phyloP scores from a whole-genome alignment of 1,139 yeast species.

The Yamadazyma sp. region DNA sequence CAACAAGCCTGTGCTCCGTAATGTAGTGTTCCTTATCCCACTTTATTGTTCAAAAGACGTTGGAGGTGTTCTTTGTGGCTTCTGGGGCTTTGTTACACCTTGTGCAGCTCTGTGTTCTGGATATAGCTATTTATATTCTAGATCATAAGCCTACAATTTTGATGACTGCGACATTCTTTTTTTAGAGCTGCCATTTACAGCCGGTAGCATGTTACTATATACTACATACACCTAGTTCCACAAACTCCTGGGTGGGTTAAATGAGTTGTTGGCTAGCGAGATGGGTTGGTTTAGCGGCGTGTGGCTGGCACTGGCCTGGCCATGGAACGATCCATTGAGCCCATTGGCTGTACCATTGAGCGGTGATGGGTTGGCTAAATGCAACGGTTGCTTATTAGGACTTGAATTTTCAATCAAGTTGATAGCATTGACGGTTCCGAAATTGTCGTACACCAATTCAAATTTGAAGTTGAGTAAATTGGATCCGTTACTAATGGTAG shows the following conservation, averaged over 20 bases:
- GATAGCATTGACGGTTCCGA: constrained; percentile 46
- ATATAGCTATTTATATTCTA: too few species aligned
- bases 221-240: constrained; percentile 3
- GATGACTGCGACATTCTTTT: not conserved
- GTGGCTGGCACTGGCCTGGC: too few species aligned
- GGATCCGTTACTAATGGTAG: constrained; percentile 23
- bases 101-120: too few species aligned
- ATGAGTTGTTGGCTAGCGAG: constrained; percentile 3
- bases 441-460: constrained; percentile 48
- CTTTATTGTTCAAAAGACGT: too few species aligned
- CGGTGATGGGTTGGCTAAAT: not conserved
- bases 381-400: not conserved
- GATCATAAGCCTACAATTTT: too few species aligned
- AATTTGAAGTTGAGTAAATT: constrained; percentile 29
- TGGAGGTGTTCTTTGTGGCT: too few species aligned
- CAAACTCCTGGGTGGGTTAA: constrained; percentile 1
- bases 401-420: constrained; percentile 21
- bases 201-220: not conserved
- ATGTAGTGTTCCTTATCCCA: too few species aligned
- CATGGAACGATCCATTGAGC: too few species aligned
- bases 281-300: constrained; percentile 1
- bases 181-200: not conserved
- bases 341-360: not conserved
- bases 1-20: too few species aligned
- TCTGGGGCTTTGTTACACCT: too few species aligned